Evolutionary conservation across 305 asterid genomes (phyloP).

Genomic region (Vinca major): DNA sequence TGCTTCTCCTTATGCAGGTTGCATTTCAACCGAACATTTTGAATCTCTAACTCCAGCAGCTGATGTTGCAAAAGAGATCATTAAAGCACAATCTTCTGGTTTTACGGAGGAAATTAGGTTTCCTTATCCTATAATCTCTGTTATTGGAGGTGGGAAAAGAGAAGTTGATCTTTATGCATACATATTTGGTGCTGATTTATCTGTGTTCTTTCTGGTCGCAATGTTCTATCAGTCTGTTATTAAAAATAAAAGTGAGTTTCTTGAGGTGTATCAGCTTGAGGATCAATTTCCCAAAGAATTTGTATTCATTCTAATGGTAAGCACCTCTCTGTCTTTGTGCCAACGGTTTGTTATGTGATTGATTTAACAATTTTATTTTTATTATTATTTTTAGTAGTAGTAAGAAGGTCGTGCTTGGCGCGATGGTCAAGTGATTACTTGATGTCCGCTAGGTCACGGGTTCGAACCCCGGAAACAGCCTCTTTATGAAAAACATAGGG

Average conservation of each 20-base stretch:
- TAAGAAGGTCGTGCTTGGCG: too few species aligned
- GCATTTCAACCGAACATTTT: slow-evolving; percentile 53
- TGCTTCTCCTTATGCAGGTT: slow-evolving; percentile 60
- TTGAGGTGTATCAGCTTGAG: slow-evolving; percentile 95
- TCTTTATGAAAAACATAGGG: too few species aligned
- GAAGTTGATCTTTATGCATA: slow-evolving; percentile 95
- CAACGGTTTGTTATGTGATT: neutral
- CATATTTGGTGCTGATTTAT: slow-evolving; percentile 83
- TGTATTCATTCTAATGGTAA: slow-evolving; percentile 83
- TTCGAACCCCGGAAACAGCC: too few species aligned
- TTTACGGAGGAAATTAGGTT: slow-evolving; percentile 57
- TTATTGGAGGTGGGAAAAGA: slow-evolving; percentile 91
- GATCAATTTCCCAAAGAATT: slow-evolving; percentile 96
- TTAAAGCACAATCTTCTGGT: slow-evolving; percentile 46
- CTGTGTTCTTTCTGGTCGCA: slow-evolving; percentile 84
- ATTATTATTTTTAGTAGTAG: too few species aligned
- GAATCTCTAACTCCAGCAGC: slow-evolving; percentile 96
- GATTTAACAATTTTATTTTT: too few species aligned
- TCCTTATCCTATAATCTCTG: slow-evolving; percentile 73
- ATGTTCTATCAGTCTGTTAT: slow-evolving; percentile 91
- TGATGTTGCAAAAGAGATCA: slow-evolving; percentile 87
- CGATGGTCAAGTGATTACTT: too few species aligned
- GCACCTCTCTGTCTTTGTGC: slow-evolving; percentile 5
- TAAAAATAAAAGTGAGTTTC: slow-evolving; percentile 82
- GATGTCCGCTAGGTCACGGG: too few species aligned